phyloP scores from a whole-genome alignment of 805 yeast genomes.

The Huiozyma sinensis region DNA sequence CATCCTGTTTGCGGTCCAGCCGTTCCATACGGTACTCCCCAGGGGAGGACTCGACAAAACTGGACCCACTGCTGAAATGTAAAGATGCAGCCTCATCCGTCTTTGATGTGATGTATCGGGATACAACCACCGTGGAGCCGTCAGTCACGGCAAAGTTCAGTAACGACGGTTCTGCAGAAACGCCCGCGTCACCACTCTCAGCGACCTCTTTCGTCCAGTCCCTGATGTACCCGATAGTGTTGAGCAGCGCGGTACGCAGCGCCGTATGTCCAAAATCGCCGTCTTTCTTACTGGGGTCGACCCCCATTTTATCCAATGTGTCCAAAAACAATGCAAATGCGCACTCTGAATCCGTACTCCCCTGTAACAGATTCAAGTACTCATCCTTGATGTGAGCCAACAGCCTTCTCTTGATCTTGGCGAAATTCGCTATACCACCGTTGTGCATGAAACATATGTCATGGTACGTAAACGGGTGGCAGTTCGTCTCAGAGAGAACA shows the following conservation, averaged over 20 bases:
- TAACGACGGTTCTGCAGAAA: slow-evolving; percentile 57
- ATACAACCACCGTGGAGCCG: slow-evolving; percentile 75
- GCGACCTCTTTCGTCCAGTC: slow-evolving; percentile 65
- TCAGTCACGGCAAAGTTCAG: slow-evolving; percentile 93
- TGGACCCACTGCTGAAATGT: slow-evolving; percentile 88
- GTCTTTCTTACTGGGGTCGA: slow-evolving; percentile 44
- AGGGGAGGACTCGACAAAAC: slow-evolving; percentile 80
- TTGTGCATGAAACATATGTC: slow-evolving; percentile 94
- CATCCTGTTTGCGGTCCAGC: slow-evolving; percentile 82
- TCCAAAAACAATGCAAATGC: slow-evolving; percentile 84
- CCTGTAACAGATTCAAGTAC: slow-evolving; percentile 73
- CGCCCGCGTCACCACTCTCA: neutral
- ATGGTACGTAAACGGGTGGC: slow-evolving; percentile 90
- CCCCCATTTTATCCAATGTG: slow-evolving; percentile 63
- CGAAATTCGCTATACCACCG: slow-evolving; percentile 75
- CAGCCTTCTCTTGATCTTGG: slow-evolving; percentile 59
- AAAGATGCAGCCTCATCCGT: slow-evolving; percentile 94
- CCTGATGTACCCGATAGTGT: slow-evolving; percentile 65
- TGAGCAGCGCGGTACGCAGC: slow-evolving; percentile 56
- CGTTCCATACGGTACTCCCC: slow-evolving; percentile 94
- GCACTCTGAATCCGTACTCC: slow-evolving; percentile 93
- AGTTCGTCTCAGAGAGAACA: slow-evolving; percentile 84
- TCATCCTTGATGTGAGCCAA: slow-evolving; percentile 67
- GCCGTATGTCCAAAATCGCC: slow-evolving; percentile 43
- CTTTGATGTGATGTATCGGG: slow-evolving; percentile 78